Evolutionary conservation across 2,329 filamentous ascomycete species (phyloP).

Genomic region (Aureobasidium sp.): DNA sequence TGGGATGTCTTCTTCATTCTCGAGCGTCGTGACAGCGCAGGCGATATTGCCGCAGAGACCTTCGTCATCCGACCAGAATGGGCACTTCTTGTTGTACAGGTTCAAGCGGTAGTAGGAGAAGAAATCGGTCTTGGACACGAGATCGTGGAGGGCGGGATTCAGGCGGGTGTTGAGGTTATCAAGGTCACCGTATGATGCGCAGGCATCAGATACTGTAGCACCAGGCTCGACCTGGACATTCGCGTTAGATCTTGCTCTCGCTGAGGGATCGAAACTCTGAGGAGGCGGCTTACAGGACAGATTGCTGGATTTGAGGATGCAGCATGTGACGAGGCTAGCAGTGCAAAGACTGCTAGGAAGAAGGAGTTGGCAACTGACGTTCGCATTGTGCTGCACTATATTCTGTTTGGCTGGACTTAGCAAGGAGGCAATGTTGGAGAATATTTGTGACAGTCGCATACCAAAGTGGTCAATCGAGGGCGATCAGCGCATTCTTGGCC

Average conservation of each 20-base stretch:
- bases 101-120: slow-evolving; percentile 97
- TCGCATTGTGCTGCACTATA: slow-evolving; percentile 17
- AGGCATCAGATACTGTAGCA: slow-evolving; percentile 86
- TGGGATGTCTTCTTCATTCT: slow-evolving; percentile 91
- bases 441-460: not conserved
- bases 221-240: slow-evolving; percentile 68
- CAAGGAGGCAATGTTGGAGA: not conserved
- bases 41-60: slow-evolving; percentile 96
- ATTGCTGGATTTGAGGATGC: slow-evolving; percentile 35
- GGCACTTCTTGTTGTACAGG: slow-evolving; percentile 87
- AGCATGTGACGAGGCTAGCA: slow-evolving; percentile 36
- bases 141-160: slow-evolving; percentile 66
- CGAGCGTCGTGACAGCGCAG: slow-evolving; percentile 88
- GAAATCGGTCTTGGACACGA: slow-evolving; percentile 87
- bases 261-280: slow-evolving; percentile 18
- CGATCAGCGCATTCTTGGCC: slow-evolving; percentile 8
- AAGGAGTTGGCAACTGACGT: slow-evolving; percentile 31
- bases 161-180: slow-evolving; percentile 73
- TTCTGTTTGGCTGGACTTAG: not conserved
- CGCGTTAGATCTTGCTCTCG: slow-evolving; percentile 29
- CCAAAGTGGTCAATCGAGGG: not conserved
- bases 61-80: slow-evolving; percentile 90
- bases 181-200: slow-evolving; percentile 85
- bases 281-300: slow-evolving; percentile 45
- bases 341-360: slow-evolving; percentile 54